These are phyloP conservation scores for Eutrema japonicum DNA, from an alignment of 345 rosid genomes.

Conservation along the genomic window DNA sequence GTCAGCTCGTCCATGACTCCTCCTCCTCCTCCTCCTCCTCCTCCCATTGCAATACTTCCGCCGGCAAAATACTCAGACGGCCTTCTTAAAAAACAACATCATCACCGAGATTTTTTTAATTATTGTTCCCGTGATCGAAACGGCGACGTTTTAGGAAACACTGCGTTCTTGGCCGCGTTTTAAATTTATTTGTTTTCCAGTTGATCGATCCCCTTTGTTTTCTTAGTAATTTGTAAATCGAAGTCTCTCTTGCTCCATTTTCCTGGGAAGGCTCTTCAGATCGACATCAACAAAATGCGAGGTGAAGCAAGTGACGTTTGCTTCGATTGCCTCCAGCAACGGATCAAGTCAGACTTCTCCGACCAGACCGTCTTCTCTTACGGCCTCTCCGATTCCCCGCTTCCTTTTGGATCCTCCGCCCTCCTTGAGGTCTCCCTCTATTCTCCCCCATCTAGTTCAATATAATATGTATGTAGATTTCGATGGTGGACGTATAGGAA, in stretches of 20 bases:
- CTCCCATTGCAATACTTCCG: conserved; percentile 15
- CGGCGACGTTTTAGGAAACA: conserved; percentile 9
- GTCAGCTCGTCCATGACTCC: conserved; percentile 57
- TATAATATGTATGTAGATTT: not conserved
- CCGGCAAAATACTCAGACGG: conserved; percentile 27
- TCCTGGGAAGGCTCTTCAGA: not conserved
- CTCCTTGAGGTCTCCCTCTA: conserved; percentile 60
- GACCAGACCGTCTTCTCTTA: conserved; percentile 59
- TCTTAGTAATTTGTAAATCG: not conserved
- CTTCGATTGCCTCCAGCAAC: conserved; percentile 75
- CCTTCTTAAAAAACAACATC: not conserved
- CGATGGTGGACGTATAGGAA: conserved; percentile 2
- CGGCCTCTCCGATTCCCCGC: conserved; percentile 70
- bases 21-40: conserved; percentile 30
- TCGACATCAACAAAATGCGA: conserved; percentile 20
- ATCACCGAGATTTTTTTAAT: no score
- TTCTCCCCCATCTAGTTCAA: not conserved
- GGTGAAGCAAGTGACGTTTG: conserved; percentile 42
- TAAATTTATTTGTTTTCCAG: not conserved
- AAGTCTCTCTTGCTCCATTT: not conserved
- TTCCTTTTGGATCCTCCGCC: conserved; percentile 78
- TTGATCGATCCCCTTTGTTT: not conserved
- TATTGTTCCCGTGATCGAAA: not conserved
- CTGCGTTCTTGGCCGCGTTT: conserved; percentile 25
- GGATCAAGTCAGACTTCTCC: conserved; percentile 71